Evolutionary conservation across 805 yeast species (phyloP), one percentile per base, ranked within the genome.

Genomic region (Priceomyces carsonii): DNA sequence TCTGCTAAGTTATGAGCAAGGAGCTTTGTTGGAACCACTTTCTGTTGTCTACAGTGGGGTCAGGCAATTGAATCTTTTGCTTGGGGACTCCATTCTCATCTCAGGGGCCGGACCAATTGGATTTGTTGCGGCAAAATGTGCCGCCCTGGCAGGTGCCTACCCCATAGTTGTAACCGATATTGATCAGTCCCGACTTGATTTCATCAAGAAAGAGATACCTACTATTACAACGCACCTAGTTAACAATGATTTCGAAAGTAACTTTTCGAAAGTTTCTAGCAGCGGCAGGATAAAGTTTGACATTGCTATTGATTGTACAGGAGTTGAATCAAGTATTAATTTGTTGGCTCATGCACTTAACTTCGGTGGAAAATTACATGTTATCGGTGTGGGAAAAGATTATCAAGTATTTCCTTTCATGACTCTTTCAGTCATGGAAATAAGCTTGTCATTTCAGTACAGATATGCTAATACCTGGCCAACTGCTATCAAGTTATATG

Each of bases 151-250:
- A 13, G 60, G 58, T 3, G 49, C 51, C 8, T 40, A 35, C 21
- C 50, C 48, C 20, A 47, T 55, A 18, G 45, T 50, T 22, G 53
- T 50, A 3, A 44, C 48, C 26, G 60, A 55, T 39, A 47, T 55
- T 14, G 48, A 55, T 9, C 50, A 44, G n/a, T 50, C 51, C 8
- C 37, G 57, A 26, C 41, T 55, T 28, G 47, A 42, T 13, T 50
- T 53, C 36, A 57, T 57, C 4, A 44, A 45, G 30, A 29, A 24
- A 8, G 44, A 43, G 29, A 45, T 42, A 16, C 80, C 80, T 9
- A 61, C 61, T 21, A 65, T 75, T 33, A 53, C 61, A 8, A 16
- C 29, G 28, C 66, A 79, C 1, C 71, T 73, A 30, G 58, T 61
- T 39, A 66, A 72, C 20, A 63, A 64, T 40, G 54, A 56, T 2